Percentiles rank a stretch among this genome's conserved stretches.
These are phyloP conservation scores for Malassezia equina DNA, from an alignment of 1,284 basidiomycete genomes.

Conservation along the genomic window DNA sequence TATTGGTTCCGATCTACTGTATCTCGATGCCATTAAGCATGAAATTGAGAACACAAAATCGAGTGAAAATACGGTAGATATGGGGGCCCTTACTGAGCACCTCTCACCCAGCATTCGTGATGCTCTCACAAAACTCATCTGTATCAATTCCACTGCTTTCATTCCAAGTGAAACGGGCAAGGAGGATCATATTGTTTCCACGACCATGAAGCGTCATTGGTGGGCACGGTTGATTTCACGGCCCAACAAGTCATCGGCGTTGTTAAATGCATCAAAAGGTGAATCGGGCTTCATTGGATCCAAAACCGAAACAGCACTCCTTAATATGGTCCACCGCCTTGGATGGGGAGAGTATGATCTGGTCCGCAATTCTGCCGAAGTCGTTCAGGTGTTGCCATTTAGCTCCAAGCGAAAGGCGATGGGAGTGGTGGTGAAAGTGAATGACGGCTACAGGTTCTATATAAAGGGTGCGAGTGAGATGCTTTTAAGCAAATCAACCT, in stretches of 20 bases:
- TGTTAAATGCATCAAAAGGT: neutral
- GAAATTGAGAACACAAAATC: constrained; percentile 56
- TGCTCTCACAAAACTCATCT: constrained; percentile 75
- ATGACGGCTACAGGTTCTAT: constrained; percentile 61
- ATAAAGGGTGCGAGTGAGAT: constrained; percentile 93
- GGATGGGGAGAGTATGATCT: constrained; percentile 68
- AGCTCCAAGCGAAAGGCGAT: constrained; percentile 90
- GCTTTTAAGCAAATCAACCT: constrained; percentile 48
- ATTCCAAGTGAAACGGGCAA: constrained; percentile 55
- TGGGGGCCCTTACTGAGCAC: neutral
- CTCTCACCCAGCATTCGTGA: constrained; percentile 58
- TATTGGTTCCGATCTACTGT: constrained; percentile 83
- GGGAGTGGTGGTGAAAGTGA: constrained; percentile 69
- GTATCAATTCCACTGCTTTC: constrained; percentile 91
- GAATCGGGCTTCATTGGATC: constrained; percentile 64
- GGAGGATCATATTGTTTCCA: constrained; percentile 12
- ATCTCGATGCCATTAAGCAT: constrained; percentile 60
- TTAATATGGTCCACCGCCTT: constrained; percentile 77
- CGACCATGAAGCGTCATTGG: constrained; percentile 12
- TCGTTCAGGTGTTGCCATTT: constrained; percentile 88
- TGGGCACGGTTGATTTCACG: neutral
- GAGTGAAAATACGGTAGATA: constrained; percentile 20
- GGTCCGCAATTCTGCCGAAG: constrained; percentile 59
- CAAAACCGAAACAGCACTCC: constrained; percentile 90
- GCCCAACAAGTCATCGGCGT: constrained; percentile 16